Base-by-base conservation (phyloP, 257 asterid species). In the Solanum neorickii region DNA sequence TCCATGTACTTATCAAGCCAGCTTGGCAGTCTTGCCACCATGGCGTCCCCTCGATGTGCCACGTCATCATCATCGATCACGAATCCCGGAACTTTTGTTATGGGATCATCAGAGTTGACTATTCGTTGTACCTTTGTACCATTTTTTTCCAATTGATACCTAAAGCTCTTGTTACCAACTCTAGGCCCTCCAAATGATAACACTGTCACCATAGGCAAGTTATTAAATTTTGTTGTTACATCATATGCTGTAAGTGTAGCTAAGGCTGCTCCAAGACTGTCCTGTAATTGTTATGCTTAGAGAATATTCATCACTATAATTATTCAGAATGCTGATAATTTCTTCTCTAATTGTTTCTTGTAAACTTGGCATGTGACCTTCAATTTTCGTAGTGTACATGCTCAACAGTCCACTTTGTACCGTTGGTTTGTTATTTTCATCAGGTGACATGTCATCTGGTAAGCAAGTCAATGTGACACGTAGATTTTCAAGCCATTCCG, bases 171-270 rank as follows among this genome's bases (percentile, higher is more conserved):
- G 92, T 97, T 96, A 2, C 99, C 99, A 0, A 95, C 93, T 46
- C 99, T 87, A 3, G 98, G 99, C 16, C 98, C 98, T 0, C 99
- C 99, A 85, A 97, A 97, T 6, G 99, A 95, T 31, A 95, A 93
- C 2, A 95, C 98, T 4, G 99, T 95, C 47, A 97, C 99, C 42
- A 95, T 5, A 3, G 99, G 99, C 39, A 94, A 93, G 5, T 91
- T 86, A 13, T 75, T 84, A 89, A 94, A 93, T 2, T 90, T 88
- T 25, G 93, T 88, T 12, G 92, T 91, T 49, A 97, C 92, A 88
- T 97, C 99, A 83, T 94, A 94, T 2, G 98, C 99, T 4, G 98
- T 93, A 6, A 97, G 92, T 4, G 96, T 93, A 16, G 99, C 99
- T 70, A 97, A 49, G 3, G 99, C 99, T 5, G 98, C 98, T 18